Evolutionary conservation across 1,284 basidiomycete species (phyloP), one percentile per base, ranked within the genome.

Genomic region (Hemileia vastatrix): DNA sequence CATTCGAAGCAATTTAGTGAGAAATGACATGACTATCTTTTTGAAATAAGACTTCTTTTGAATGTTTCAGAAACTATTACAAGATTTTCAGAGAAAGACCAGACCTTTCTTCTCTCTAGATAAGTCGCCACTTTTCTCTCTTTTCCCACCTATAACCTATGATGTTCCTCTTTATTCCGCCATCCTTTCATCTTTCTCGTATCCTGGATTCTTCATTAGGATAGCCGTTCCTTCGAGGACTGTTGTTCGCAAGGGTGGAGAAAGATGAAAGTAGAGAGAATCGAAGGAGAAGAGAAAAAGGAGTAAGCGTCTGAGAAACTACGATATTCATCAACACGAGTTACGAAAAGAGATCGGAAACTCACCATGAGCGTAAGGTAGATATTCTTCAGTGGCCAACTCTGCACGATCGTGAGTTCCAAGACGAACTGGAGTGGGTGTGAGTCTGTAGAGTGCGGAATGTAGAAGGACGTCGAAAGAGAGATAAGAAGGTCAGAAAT

Each of bases 371-470:
- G 85, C 82, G 76, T 88, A 98, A 6, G 91, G 86, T 71, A 97
- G 88, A 77, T 82, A 96, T 79, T 98, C 94, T 76, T 97, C 94
- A 31, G 93, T 97, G 13, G 90, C 95, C 69, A 98, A 78, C 78
- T 98, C 94, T 3, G 90, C 92, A 51, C 94, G 82, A 74, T 98
- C 94, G 15, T 85, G 88, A 58, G 91, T 93, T 2, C 88, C 93
- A 62, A 98, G 79, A 54, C 95, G 85, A 51, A 98, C 94, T 0
- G 95, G 95, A 32, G 11, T 62, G 65, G 19, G 19, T 58, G 54
- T 63, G 33, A 52, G 63, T 19, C n/a, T 27, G 49, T 24, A n/a
- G 19, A 61, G 24, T 23, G 5, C 18, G 15, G 31, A 64, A 21
- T 24, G 43, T 47, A 23, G 27, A 64, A 40, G 13, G 50, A 36